A percentile compares a stretch with the other conserved stretches of the same genome.
phyloP scores from a whole-genome alignment of 164 flowering plant species.

The grape (Vitis vinifera) region DNA sequence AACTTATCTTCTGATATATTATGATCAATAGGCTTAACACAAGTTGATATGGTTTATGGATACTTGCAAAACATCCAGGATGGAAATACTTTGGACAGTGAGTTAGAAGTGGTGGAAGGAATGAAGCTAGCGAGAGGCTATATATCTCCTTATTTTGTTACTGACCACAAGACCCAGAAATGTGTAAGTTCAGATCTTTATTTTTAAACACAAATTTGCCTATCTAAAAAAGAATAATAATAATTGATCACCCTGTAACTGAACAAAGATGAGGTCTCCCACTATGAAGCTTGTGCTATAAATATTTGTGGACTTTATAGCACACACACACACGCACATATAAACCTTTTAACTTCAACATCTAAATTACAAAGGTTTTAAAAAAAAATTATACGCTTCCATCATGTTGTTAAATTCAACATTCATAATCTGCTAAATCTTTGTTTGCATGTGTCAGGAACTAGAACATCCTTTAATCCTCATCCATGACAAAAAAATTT shows the following conservation, averaged over 20 bases:
- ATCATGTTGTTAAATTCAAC: neutral
- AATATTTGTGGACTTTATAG: no score
- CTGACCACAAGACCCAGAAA: slow-evolving; percentile 71
- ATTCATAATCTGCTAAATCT: neutral
- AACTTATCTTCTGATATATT: neutral
- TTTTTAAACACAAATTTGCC: no score
- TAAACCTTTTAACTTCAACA: neutral
- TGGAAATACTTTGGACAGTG: slow-evolving; percentile 74
- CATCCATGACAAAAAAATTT: slow-evolving; percentile 81
- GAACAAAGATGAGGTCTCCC: neutral
- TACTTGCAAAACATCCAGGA: slow-evolving; percentile 42
- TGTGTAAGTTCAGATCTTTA: slow-evolving; percentile 54
- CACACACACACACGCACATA: no score
- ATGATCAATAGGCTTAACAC: neutral
- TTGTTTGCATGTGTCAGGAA: slow-evolving; percentile 54
- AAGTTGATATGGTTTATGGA: neutral
- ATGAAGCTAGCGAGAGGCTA: slow-evolving; percentile 91
- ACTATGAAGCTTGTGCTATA: neutral
- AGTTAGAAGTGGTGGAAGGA: slow-evolving; percentile 89
- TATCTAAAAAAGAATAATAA: no score
- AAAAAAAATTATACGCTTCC: neutral
- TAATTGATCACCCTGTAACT: neutral
- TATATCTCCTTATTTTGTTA: slow-evolving; percentile 83
- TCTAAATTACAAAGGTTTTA: neutral
- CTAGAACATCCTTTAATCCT: slow-evolving; percentile 78